A percentile compares a stretch with the other conserved stretches of the same genome.
Conservation (phyloP, 306 rosid genomes). For the Carpinus viminea region DNA sequence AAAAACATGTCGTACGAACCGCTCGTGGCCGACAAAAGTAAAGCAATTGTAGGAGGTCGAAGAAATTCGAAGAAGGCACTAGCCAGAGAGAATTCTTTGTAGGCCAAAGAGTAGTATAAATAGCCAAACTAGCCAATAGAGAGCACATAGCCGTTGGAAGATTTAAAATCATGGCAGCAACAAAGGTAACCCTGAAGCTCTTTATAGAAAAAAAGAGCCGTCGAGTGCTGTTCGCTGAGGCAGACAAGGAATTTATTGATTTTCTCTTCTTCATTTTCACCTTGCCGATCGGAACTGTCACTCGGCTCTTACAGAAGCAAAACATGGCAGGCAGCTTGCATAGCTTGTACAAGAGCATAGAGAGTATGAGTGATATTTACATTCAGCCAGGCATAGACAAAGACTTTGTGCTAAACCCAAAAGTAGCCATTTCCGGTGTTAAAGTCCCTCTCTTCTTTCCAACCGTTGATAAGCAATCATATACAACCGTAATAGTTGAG, state of each 20-base stretch:
- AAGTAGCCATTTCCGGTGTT: not conserved
- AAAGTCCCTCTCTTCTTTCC: not conserved
- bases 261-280: not conserved
- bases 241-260: not conserved
- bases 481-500: not conserved
- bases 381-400: not conserved
- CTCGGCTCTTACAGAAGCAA: not conserved
- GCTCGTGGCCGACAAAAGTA: too few relatives aligned
- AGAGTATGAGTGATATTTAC: not conserved
- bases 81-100: too few relatives aligned
- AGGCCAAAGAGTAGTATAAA: too few relatives aligned
- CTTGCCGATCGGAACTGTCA: not conserved
- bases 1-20: too few relatives aligned
- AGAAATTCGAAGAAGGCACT: too few relatives aligned
- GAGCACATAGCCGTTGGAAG: too few relatives aligned
- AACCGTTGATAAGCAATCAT: not conserved
- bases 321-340: not conserved
- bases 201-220: too few relatives aligned
- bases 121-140: too few relatives aligned
- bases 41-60: too few relatives aligned
- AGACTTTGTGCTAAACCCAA: conserved; percentile 8
- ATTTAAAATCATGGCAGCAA: too few relatives aligned
- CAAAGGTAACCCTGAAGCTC: too few relatives aligned
- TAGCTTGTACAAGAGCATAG: not conserved
- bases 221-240: too few relatives aligned